Evolutionary conservation across 1,284 basidiomycete species (phyloP).

Genomic region (Trametes sp.): DNA sequence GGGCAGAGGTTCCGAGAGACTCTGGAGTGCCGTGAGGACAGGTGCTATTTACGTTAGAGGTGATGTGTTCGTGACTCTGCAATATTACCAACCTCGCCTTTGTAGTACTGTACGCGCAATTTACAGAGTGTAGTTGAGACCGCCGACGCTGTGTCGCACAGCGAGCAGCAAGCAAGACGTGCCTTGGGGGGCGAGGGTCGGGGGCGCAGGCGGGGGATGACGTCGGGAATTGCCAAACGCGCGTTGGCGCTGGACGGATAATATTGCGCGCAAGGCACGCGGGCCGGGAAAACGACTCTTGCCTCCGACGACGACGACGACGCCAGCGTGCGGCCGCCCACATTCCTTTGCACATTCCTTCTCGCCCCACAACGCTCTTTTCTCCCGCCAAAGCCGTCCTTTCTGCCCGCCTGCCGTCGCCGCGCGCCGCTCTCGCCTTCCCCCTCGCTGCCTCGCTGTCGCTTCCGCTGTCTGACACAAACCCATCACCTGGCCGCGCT

Average conservation of each 20-base stretch:
- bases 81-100: not conserved
- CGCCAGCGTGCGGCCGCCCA: constrained; percentile 24
- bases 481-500: constrained; percentile 17
- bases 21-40: not conserved
- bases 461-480: constrained; percentile 8
- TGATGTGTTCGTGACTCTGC: constrained; percentile 10
- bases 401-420: constrained; percentile 6
- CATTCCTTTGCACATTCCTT: constrained; percentile 30
- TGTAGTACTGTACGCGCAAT: constrained; percentile 9
- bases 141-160: not conserved
- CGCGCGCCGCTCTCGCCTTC: constrained; percentile 2
- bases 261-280: constrained; percentile 20
- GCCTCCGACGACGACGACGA: constrained; percentile 25
- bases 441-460: constrained; percentile 2
- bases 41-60: constrained; percentile 24
- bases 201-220: constrained; percentile 5
- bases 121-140: not conserved
- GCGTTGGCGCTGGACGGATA: constrained; percentile 7
- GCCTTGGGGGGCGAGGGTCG: not conserved
- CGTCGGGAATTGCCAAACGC: constrained; percentile 31
- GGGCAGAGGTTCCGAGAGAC: not conserved
- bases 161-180: not conserved
- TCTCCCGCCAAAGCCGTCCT: constrained; percentile 7
- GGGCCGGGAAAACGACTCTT: constrained; percentile 11
- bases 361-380: constrained; percentile 21